phyloP scores from a whole-genome alignment of 1,284 basidiomycete genomes.

The Rhodotorula glutinis region DNA sequence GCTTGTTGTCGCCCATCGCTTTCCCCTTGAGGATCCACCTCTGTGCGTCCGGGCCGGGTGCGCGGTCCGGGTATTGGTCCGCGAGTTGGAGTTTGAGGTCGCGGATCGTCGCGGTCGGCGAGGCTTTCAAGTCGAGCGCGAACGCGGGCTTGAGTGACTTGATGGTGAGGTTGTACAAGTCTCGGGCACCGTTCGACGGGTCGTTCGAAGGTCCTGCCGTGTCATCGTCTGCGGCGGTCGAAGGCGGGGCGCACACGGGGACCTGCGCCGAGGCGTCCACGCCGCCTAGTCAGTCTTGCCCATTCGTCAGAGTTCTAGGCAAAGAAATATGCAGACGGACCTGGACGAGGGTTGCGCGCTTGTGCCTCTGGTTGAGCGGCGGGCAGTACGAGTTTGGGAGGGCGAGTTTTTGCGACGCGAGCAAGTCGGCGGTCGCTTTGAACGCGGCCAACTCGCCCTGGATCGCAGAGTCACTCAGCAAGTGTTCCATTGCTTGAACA shows the following conservation, averaged over 20 bases:
- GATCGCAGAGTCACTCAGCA: conserved; percentile 29
- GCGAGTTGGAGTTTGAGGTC: conserved; percentile 70
- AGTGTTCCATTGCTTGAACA: conserved; percentile 28
- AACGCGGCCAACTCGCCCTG: conserved; percentile 65
- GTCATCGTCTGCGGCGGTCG: conserved; percentile 8
- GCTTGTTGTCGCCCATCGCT: conserved; percentile 76
- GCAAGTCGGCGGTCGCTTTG: conserved; percentile 65
- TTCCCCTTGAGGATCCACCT: conserved; percentile 87
- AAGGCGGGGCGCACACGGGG: conserved; percentile 33
- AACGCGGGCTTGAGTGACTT: conserved; percentile 85
- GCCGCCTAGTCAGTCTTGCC: conserved; percentile 5
- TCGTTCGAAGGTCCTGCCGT: background rate
- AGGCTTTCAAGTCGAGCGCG: conserved; percentile 62
- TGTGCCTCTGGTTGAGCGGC: conserved; percentile 65
- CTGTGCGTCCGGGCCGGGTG: conserved; percentile 69
- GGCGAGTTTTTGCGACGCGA: conserved; percentile 65
- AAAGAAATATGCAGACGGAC: too few relatives aligned
- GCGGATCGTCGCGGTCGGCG: conserved; percentile 71
- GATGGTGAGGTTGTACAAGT: conserved; percentile 58
- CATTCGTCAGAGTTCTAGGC: too few relatives aligned
- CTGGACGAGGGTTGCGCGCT: conserved; percentile 64
- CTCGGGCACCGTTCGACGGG: too few relatives aligned
- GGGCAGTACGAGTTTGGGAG: conserved; percentile 74
- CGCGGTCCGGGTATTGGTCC: conserved; percentile 50
- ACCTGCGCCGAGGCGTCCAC: conserved; percentile 28